Percentiles rank a stretch among this genome's conserved stretches.
These are phyloP conservation scores for Parietaria judaica DNA, from an alignment of 306 rosid genomes.

Conservation along the genomic window DNA sequence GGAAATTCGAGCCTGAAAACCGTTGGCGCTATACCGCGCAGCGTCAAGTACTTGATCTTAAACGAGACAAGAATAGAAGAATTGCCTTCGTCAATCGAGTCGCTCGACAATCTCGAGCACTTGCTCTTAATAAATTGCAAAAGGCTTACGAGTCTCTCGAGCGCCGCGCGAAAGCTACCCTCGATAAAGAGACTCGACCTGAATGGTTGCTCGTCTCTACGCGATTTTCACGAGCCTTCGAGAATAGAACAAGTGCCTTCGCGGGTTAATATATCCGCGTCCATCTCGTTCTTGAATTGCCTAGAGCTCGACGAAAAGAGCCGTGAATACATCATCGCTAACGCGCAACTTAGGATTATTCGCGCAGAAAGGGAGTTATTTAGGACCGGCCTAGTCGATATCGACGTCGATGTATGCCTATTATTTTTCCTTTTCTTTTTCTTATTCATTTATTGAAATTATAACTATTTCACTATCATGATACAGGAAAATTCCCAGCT, in stretches of 20 bases:
- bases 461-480: background rate
- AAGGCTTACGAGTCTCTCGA: background rate
- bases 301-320: background rate
- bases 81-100: background rate
- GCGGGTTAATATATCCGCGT: background rate
- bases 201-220: background rate
- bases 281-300: conserved; percentile 1
- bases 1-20: background rate
- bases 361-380: background rate
- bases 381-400: background rate
- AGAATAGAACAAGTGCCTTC: conserved; percentile 4
- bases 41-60: background rate
- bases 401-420: background rate
- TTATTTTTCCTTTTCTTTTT: background rate
- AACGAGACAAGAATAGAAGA: conserved; percentile 3
- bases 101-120: background rate
- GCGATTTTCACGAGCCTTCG: conserved; percentile 6
- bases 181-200: background rate
- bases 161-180: background rate
- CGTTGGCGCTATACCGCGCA: conserved; percentile 3
- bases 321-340: background rate
- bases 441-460: background rate
- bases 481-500: background rate
- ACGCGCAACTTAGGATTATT: background rate
- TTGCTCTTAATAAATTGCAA: background rate